These are phyloP conservation scores for Iberis pinnata DNA, from an alignment of 345 rosid species.

Conservation along the genomic window DNA sequence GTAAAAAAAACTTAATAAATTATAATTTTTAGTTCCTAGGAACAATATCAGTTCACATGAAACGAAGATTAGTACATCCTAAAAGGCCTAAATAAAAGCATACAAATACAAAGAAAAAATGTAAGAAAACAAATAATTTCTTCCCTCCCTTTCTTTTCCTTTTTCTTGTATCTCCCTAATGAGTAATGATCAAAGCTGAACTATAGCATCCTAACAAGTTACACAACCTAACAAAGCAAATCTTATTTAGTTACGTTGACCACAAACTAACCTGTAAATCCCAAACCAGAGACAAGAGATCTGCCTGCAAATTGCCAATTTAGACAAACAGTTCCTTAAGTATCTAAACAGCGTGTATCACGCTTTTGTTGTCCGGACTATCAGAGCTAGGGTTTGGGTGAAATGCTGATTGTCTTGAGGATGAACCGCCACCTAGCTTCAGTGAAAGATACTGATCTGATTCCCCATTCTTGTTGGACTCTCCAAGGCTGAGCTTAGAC, in stretches of 20 bases:
- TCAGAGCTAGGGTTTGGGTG: slow-evolving; percentile 69
- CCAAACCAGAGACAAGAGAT: slow-evolving; percentile 15
- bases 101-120: slow-evolving; percentile 9
- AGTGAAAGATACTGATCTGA: slow-evolving; percentile 61
- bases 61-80: slow-evolving; percentile 24
- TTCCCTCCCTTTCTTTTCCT: background rate
- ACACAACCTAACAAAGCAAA: slow-evolving; percentile 23
- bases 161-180: slow-evolving; percentile 9
- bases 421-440: slow-evolving; percentile 53
- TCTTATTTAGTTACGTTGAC: slow-evolving; percentile 26
- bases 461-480: slow-evolving; percentile 40
- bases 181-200: slow-evolving; percentile 31
- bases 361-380: slow-evolving; percentile 45
- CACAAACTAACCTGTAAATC: slow-evolving; percentile 24
- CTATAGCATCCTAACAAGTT: slow-evolving; percentile 26
- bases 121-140: slow-evolving; percentile 13
- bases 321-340: background rate
- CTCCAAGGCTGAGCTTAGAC: slow-evolving; percentile 82
- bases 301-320: slow-evolving; percentile 5
- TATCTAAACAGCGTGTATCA: slow-evolving; percentile 52
- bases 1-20: background rate
- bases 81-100: slow-evolving; percentile 8
- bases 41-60: slow-evolving; percentile 12
- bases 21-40: background rate
- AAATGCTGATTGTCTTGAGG: slow-evolving; percentile 87